Percentiles rank a stretch among this genome's conserved stretches.
Evolutionary conservation across 768 basidiomycete genomes (phyloP).

Genomic region (Boletus huronensis): DNA sequence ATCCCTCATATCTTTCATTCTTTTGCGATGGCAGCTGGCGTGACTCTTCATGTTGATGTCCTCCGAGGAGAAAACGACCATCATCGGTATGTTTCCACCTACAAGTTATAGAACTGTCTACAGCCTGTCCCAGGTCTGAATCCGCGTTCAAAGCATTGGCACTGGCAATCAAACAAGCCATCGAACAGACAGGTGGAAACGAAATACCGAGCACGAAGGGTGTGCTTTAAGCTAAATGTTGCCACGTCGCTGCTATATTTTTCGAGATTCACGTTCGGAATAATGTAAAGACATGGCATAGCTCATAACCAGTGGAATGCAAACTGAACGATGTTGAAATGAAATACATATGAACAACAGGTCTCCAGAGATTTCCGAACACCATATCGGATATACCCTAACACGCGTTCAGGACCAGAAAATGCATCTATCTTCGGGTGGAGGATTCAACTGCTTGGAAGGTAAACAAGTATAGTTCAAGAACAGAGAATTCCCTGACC

Average conservation of each 20-base stretch:
- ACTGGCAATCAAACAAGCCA: conserved; percentile 92
- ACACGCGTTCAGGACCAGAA: conserved; percentile 59
- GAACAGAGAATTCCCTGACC: conserved; percentile 39
- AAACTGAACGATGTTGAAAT: conserved; percentile 1
- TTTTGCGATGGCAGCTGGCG: conserved; percentile 94
- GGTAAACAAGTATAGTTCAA: neutral
- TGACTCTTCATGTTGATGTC: conserved; percentile 92
- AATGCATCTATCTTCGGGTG: conserved; percentile 68
- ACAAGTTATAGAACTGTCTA: neutral
- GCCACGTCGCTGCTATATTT: neutral
- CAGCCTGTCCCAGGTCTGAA: conserved; percentile 64
- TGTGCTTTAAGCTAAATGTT: conserved; percentile 56
- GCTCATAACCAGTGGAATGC: neutral
- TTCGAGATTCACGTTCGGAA: neutral
- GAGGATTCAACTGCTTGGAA: conserved; percentile 69
- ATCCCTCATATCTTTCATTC: conserved; percentile 97
- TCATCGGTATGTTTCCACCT: conserved; percentile 64
- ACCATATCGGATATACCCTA: conserved; percentile 5
- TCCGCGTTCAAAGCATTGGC: conserved; percentile 98
- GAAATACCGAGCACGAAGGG: conserved; percentile 98
- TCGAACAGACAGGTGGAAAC: conserved; percentile 79
- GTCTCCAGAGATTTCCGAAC: neutral
- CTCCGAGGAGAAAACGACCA: conserved; percentile 96
- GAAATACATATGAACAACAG: conserved; percentile 19
- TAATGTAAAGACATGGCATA: neutral